phyloP scores from a whole-genome alignment of 805 yeast species.

The Candida orba region DNA sequence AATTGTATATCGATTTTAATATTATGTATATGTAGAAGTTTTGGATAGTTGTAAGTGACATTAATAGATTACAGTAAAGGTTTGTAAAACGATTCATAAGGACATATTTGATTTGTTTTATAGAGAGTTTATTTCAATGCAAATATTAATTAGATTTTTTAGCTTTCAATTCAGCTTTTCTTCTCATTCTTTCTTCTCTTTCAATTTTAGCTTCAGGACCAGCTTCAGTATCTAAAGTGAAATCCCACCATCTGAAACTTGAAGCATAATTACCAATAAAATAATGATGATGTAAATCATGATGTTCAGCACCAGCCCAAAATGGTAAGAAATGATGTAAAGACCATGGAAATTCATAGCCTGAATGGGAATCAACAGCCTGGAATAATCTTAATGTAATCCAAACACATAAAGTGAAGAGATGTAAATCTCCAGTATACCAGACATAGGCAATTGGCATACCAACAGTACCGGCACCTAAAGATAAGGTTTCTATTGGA shows the following conservation, averaged over 20 bases:
- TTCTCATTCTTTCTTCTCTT: conserved; percentile 58
- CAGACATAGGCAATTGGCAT: conserved; percentile 82
- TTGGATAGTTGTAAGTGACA: background rate
- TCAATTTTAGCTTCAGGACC: conserved; percentile 72
- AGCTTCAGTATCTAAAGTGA: conserved; percentile 78
- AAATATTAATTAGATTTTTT: conserved; percentile 5
- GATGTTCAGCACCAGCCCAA: conserved; percentile 99
- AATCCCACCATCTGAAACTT: conserved; percentile 96
- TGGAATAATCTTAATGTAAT: conserved; percentile 82
- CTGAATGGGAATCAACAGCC: conserved; percentile 97
- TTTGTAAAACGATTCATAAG: too few relatives aligned
- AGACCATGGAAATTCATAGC: conserved; percentile 97
- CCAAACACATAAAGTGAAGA: conserved; percentile 88
- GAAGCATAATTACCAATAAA: conserved; percentile 95
- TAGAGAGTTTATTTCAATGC: background rate
- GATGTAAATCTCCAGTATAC: conserved; percentile 69
- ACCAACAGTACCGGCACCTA: conserved; percentile 93
- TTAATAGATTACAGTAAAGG: too few relatives aligned
- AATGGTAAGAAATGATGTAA: conserved; percentile 86
- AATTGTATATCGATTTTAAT: background rate
- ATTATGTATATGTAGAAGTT: background rate
- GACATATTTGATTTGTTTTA: background rate
- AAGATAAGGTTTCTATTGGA: conserved; percentile 80
- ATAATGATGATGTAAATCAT: conserved; percentile 94
- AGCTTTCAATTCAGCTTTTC: conserved; percentile 18